Evolutionary conservation across 208 protist species (phyloP), one percentile per base, ranked within the genome.

Genomic region (Crithidia thermophila): DNA sequence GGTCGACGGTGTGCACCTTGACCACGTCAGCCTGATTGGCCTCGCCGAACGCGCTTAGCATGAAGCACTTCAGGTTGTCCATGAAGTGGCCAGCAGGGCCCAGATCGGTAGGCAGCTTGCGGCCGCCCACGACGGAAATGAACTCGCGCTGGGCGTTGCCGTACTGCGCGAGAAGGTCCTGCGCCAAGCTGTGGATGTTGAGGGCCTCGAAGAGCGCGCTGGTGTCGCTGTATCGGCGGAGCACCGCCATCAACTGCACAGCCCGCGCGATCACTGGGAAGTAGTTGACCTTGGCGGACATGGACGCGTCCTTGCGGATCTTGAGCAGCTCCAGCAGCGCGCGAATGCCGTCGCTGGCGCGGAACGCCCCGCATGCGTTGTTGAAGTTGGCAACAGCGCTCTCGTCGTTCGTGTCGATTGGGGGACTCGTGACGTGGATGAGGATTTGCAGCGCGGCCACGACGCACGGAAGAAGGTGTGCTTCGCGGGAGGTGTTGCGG

Each of bases 241-340:
- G 77, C 45, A 77, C 79, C 8, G 80, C 85, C 83, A 94, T 86
- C 58, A 96, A 55, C 67, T 94, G 85, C 43, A 96, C 75, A 37
- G 80, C 90, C 18, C 88, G 82, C 47, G 90, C 88, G 18, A 96
- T 71, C 7, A 96, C 80, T 13, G 90, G 90, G 72, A 96, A 96
- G 79, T 86, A 82, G 47, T 80, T 75, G 36, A 94, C 74, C 52
- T 86, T 89, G 25, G 84, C 85, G 2, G 87, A 91, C 72, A 96
- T 84, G 18, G 84, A 74, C 2, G 79, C 67, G 63, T 94, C 88
- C 49, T 86, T 89, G 34, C 67, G 63, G 33, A 87, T 75, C 46
- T 82, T 81, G 34, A 96, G 66, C 34, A 92, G 60, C 56, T 94
- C 88, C 28, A 96, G 67, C 25, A 96, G 80, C 11, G 75, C 87